Percentiles rank a stretch among this genome's conserved stretches.
Evolutionary conservation across 2,329 filamentous ascomycete genomes (phyloP).

Genomic region (Fusarium palustre): DNA sequence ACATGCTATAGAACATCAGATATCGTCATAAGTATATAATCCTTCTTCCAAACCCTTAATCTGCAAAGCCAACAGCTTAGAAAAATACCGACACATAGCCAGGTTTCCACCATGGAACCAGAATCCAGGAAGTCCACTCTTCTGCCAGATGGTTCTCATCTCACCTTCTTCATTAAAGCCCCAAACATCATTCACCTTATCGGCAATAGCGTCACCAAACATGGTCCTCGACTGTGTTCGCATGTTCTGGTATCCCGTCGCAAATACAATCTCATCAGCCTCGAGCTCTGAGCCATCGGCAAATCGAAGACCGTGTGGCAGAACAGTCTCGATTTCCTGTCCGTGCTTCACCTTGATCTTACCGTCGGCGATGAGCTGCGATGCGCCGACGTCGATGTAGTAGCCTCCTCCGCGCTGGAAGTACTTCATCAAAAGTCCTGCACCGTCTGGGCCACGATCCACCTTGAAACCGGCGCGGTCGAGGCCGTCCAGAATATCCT

Average conservation of each 20-base stretch:
- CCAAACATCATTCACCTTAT: slow-evolving; percentile 70
- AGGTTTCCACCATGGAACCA: slow-evolving; percentile 76
- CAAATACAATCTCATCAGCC: slow-evolving; percentile 73
- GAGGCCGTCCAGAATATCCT: slow-evolving; percentile 58
- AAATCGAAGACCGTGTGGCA: slow-evolving; percentile 59
- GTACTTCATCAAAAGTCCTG: slow-evolving; percentile 72
- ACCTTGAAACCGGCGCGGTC: slow-evolving; percentile 69
- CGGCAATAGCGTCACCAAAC: slow-evolving; percentile 71
- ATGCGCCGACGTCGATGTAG: slow-evolving; percentile 76
- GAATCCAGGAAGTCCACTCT: slow-evolving; percentile 71
- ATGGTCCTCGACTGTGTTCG: slow-evolving; percentile 69
- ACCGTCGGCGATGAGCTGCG: slow-evolving; percentile 70
- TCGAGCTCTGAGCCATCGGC: slow-evolving; percentile 67
- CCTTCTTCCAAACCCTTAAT: slow-evolving; percentile 61
- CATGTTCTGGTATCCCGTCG: slow-evolving; percentile 77
- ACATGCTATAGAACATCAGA: background rate
- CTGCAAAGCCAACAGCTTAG: slow-evolving; percentile 64
- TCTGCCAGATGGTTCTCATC: slow-evolving; percentile 68
- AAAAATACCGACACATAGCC: slow-evolving; percentile 71
- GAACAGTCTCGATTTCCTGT: slow-evolving; percentile 65
- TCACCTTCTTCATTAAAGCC: slow-evolving; percentile 70
- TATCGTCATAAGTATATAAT: slow-evolving; percentile 51
- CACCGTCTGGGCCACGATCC: slow-evolving; percentile 67
- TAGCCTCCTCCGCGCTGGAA: slow-evolving; percentile 75
- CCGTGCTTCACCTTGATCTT: slow-evolving; percentile 73